Percentiles rank a stretch among this genome's conserved stretches.
Evolutionary conservation across 1,139 yeast species (phyloP).

Genomic region (Arxiozyma bovina): DNA sequence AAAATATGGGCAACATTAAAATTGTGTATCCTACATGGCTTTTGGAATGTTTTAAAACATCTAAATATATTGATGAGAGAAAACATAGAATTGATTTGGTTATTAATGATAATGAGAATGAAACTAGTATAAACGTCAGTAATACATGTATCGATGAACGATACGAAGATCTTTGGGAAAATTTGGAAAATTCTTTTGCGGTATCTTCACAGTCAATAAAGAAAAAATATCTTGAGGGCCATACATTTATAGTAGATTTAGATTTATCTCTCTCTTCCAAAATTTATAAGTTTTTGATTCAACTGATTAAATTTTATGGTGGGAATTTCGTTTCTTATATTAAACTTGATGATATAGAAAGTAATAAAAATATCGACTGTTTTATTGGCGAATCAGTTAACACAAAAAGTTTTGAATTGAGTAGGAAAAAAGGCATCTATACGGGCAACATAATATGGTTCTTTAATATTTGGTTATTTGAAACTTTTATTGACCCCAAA

Average conservation of each 20-base stretch:
- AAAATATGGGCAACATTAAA: constrained; percentile 35
- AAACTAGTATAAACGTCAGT: not conserved
- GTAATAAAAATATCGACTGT: constrained; percentile 38
- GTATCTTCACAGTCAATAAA: not conserved
- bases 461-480: constrained; percentile 50
- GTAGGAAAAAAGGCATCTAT: constrained; percentile 19
- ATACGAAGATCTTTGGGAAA: constrained; percentile 23
- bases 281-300: constrained; percentile 26
- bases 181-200: constrained; percentile 4
- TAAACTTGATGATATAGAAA: constrained; percentile 13
- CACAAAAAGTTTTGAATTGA: constrained; percentile 47
- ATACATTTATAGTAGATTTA: constrained; percentile 25
- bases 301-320: constrained; percentile 34
- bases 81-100: constrained; percentile 39
- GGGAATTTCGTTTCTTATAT: constrained; percentile 34
- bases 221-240: constrained; percentile 3
- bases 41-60: constrained; percentile 54
- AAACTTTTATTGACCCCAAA: constrained; percentile 50
- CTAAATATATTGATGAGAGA: constrained; percentile 43
- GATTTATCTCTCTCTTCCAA: constrained; percentile 31
- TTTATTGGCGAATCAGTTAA: constrained; percentile 57
- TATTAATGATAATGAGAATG: not conserved
- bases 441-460: constrained; percentile 75
- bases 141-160: constrained; percentile 12
- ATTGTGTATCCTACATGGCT: constrained; percentile 74